phyloP scores from a whole-genome alignment of 2,329 filamentous ascomycete species.

The Metarhizium sp. region DNA sequence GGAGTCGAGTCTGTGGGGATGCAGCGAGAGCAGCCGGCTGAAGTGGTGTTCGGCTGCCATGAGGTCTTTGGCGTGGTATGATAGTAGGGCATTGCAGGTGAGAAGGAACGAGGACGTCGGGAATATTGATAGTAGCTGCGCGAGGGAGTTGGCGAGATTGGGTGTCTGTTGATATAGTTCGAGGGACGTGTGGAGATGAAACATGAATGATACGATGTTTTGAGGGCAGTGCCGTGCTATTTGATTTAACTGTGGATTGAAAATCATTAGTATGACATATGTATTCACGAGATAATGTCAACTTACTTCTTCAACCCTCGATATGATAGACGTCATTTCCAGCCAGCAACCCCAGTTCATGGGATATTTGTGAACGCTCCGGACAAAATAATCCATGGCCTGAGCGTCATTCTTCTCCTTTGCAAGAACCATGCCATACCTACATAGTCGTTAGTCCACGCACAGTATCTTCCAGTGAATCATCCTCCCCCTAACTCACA shows the following conservation, averaged over 20 bases:
- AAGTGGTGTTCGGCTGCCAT: constrained; percentile 58
- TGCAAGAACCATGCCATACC: constrained; percentile 79
- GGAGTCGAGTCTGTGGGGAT: constrained; percentile 69
- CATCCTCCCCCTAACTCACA: constrained; percentile 32
- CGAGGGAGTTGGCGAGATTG: constrained; percentile 62
- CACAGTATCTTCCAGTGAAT: not conserved
- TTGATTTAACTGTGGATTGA: constrained; percentile 50
- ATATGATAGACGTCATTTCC: constrained; percentile 75
- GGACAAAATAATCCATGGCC: constrained; percentile 78
- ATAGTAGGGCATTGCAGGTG: constrained; percentile 77
- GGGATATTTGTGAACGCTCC: constrained; percentile 79
- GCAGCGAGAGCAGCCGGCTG: constrained; percentile 69
- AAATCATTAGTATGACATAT: not conserved
- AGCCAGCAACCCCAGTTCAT: constrained; percentile 98
- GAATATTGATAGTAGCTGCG: constrained; percentile 75
- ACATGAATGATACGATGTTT: constrained; percentile 89
- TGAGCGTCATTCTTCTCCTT: constrained; percentile 84
- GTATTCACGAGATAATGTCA: not conserved
- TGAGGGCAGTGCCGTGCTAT: constrained; percentile 67
- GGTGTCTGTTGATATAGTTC: constrained; percentile 84
- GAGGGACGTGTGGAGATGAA: constrained; percentile 82
- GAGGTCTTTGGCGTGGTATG: constrained; percentile 84
- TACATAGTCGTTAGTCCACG: constrained; percentile 14
- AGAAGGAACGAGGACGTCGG: constrained; percentile 82
- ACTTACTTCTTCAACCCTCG: constrained; percentile 70